Conservation (phyloP, 202 grass and related monocot species). For the Carex sylvatica region DNA sequence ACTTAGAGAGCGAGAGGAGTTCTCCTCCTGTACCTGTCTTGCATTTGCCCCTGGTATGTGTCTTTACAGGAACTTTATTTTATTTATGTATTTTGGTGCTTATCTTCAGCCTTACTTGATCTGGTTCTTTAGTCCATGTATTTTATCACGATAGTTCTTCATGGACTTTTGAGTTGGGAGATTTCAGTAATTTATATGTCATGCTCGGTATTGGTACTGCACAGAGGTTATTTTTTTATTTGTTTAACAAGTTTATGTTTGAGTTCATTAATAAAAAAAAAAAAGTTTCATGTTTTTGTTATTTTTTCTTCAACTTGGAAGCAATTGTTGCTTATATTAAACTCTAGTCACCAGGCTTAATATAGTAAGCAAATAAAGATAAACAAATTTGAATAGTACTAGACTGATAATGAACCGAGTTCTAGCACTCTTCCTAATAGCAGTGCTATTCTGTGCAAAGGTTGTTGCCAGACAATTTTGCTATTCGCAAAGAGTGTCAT, state of each 20-base stretch:
- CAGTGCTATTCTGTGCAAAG: neutral
- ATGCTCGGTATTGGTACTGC: neutral
- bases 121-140: neutral
- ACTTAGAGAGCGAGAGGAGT: slow-evolving; percentile 65
- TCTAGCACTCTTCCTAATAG: neutral
- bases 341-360: neutral
- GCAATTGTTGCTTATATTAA: neutral
- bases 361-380: neutral
- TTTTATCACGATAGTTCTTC: neutral
- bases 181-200: neutral
- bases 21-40: slow-evolving; percentile 75
- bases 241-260: neutral
- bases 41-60: slow-evolving; percentile 88
- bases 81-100: neutral
- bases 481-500: neutral
- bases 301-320: neutral
- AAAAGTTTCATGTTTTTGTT: neutral
- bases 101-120: neutral
- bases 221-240: neutral
- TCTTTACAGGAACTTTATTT: slow-evolving; percentile 10
- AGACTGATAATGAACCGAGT: neutral
- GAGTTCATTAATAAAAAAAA: too few species aligned
- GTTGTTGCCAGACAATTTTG: neutral
- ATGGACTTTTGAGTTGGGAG: neutral
- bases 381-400: neutral